Conservation (phyloP, 1,139 yeast genomes). For the Wickerhamomyces sp. region DNA sequence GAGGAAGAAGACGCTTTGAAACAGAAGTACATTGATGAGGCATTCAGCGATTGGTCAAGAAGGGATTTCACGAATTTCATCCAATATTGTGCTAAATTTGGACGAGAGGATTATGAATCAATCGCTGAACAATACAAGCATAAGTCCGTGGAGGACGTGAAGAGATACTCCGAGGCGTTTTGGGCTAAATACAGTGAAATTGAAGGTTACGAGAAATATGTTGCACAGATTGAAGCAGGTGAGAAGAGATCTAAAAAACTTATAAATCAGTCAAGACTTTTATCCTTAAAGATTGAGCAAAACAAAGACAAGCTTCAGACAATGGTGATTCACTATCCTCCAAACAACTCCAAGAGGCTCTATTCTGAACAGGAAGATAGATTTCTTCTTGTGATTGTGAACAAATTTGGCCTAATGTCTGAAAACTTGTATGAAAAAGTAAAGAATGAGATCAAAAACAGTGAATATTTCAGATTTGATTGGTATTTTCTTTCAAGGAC, state of each 20-base stretch:
- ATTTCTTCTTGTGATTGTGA: slow-evolving; percentile 65
- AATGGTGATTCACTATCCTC: slow-evolving; percentile 75
- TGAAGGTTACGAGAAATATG: slow-evolving; percentile 81
- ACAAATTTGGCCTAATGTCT: slow-evolving; percentile 70
- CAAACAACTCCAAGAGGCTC: slow-evolving; percentile 83
- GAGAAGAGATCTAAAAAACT: slow-evolving; percentile 72
- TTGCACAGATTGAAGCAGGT: slow-evolving; percentile 83
- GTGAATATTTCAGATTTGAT: slow-evolving; percentile 79
- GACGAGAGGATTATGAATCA: slow-evolving; percentile 54
- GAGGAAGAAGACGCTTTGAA: slow-evolving; percentile 69
- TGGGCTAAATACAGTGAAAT: slow-evolving; percentile 71
- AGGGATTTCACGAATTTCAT: slow-evolving; percentile 86
- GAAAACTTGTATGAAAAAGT: slow-evolving; percentile 70
- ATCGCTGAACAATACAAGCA: slow-evolving; percentile 66
- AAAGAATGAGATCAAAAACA: slow-evolving; percentile 65
- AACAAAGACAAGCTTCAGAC: slow-evolving; percentile 72
- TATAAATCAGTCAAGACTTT: slow-evolving; percentile 57
- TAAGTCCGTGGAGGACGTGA: slow-evolving; percentile 66
- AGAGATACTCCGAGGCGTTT: slow-evolving; percentile 61
- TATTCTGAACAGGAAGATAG: slow-evolving; percentile 87
- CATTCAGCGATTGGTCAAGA: slow-evolving; percentile 79
- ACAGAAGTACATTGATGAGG: slow-evolving; percentile 52
- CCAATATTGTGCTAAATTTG: slow-evolving; percentile 76
- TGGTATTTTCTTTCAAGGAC: slow-evolving; percentile 88
- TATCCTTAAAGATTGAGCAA: slow-evolving; percentile 58